Evolutionary conservation across 768 basidiomycete species (phyloP), one percentile per base, ranked within the genome.

Genomic region (Tephrocybe sp.): DNA sequence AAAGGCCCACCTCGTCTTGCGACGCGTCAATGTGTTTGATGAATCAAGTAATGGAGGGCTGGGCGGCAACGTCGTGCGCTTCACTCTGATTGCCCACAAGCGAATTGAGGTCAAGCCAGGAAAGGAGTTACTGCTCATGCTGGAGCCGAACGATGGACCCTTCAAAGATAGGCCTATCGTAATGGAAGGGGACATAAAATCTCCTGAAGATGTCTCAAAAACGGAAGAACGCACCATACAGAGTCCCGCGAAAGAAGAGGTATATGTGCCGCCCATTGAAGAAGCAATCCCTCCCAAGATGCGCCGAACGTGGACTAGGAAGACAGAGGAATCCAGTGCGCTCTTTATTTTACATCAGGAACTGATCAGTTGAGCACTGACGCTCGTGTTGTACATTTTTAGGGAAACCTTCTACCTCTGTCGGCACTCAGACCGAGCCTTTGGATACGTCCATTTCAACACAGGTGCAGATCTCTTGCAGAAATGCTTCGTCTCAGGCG

Each of bases 91-190:
- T 62, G 83, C 86, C 3, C 76, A 78, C 59, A 88, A 88, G 71
- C 71, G 81, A 54, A 83, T 88, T 63, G 82, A 82, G 62, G 78
- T 86, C 59, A 85, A 79, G 62, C 81, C 85, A 11, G 86, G 86
- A 51, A 85, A 85, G 66, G 83, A 85, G 68, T 79, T 88, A 45
- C 72, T 86, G 41, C 73, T 88, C 48, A 75, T 84, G 5, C 70
- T 88, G 28, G 75, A 74, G 34, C 72, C 75, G 23, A 75, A 70
- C 24, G 76, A 84, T 56, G 79, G 79, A 34, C 61, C 68, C 11
- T 78, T 80, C 66, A 76, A 79, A 51, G 83, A 85, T 51, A 75
- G 73, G 52, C 69, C 83, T 1, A 74, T 87, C 58, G 63, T 85
- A 34, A 74, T 88, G 56, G 81, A 84, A 58, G 85, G 77, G 14